These are phyloP conservation scores for Boletus rufocinnamomeus DNA, from an alignment of 768 basidiomycete species.

Conservation along the genomic window DNA sequence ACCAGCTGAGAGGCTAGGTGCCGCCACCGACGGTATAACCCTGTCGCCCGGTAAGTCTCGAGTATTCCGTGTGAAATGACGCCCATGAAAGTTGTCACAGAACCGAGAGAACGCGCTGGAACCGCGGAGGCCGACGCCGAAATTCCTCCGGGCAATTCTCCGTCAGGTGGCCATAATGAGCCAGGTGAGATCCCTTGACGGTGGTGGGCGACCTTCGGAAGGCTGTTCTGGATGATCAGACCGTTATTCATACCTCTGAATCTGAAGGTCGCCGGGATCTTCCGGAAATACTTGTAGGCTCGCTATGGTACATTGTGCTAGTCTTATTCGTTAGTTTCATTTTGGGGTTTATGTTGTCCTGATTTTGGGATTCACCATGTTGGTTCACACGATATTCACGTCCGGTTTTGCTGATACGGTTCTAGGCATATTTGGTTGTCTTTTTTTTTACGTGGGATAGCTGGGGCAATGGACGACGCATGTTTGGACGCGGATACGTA, in stretches of 20 bases:
- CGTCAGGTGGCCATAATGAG: conserved; percentile 17
- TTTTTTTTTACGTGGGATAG: conserved; percentile 22
- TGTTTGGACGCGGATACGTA: conserved; percentile 18
- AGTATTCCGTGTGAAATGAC: conserved; percentile 4
- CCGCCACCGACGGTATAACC: background rate
- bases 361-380: conserved; percentile 20
- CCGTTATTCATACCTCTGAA: conserved; percentile 43
- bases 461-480: conserved; percentile 16
- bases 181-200: conserved; percentile 41
- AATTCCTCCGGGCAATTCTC: conserved; percentile 8
- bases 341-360: conserved; percentile 27
- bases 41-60: conserved; percentile 16
- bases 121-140: conserved; percentile 1
- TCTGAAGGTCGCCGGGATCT: conserved; percentile 51
- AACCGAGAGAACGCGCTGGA: conserved; percentile 8
- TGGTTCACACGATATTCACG: conserved; percentile 19
- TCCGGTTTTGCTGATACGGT: background rate
- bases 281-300: conserved; percentile 43
- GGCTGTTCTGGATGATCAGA: conserved; percentile 43
- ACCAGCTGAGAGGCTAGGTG: background rate
- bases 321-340: conserved; percentile 28
- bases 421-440: conserved; percentile 1
- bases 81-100: conserved; percentile 18
- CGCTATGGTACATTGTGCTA: conserved; percentile 21
- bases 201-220: conserved; percentile 52